Conservation (phyloP, 495 filamentous ascomycete genomes). For the Penicillium macrosclerotiorum region DNA sequence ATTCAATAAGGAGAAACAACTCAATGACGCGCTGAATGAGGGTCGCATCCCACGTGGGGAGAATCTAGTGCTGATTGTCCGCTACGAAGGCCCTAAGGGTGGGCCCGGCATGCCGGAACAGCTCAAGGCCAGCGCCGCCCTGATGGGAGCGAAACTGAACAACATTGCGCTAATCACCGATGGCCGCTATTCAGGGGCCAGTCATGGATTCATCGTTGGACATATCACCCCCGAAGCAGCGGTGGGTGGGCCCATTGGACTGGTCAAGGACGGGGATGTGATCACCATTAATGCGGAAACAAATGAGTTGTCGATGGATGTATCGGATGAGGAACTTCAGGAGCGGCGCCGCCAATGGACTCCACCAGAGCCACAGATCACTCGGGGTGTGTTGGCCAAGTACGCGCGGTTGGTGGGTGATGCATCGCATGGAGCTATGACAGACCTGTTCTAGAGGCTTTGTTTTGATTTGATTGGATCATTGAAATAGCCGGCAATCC, state of each 20-base stretch:
- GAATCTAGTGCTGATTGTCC: constrained; percentile 89
- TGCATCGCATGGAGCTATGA: constrained; percentile 68
- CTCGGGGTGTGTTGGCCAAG: constrained; percentile 85
- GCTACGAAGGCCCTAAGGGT: constrained; percentile 94
- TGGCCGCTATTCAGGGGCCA: constrained; percentile 85
- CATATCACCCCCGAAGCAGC: constrained; percentile 93
- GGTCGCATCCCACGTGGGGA: constrained; percentile 71
- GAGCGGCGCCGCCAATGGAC: constrained; percentile 69
- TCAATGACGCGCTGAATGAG: constrained; percentile 71
- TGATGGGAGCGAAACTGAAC: constrained; percentile 87
- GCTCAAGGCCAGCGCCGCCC: constrained; percentile 79
- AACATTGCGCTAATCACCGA: constrained; percentile 95
- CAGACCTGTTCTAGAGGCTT: constrained; percentile 43
- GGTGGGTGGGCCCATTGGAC: constrained; percentile 75
- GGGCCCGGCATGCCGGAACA: constrained; percentile 99
- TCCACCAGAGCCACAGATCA: constrained; percentile 69
- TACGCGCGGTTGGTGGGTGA: constrained; percentile 76
- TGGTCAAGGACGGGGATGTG: constrained; percentile 77
- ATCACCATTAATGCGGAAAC: constrained; percentile 83
- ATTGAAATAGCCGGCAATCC: too few relatives aligned
- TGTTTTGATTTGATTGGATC: too few relatives aligned
- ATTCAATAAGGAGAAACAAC: constrained; percentile 84
- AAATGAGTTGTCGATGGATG: constrained; percentile 73
- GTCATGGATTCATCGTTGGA: constrained; percentile 93
- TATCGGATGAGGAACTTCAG: constrained; percentile 71